These are phyloP conservation scores for Botrytis pseudocinerea DNA, from an alignment of 2,329 filamentous ascomycete species.

Conservation along the genomic window DNA sequence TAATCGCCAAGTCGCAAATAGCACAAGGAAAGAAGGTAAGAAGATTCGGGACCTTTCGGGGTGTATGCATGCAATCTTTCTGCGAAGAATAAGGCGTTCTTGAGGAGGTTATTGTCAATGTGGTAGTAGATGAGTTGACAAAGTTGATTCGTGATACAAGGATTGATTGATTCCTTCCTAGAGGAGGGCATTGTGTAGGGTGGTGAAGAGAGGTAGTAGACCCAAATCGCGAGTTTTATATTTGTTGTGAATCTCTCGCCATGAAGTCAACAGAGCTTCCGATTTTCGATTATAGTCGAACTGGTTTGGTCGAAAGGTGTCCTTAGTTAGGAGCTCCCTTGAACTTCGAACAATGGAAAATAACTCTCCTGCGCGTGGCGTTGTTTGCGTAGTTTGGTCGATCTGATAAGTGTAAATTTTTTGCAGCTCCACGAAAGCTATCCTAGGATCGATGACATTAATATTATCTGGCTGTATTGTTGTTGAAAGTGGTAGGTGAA, in stretches of 20 bases:
- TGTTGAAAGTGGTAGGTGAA: background rate
- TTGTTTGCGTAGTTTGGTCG: constrained; percentile 26
- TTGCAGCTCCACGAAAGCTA: constrained; percentile 7
- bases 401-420: constrained; percentile 16
- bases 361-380: constrained; percentile 20
- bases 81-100: constrained; percentile 92
- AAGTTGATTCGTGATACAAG: constrained; percentile 43
- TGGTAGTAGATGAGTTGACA: constrained; percentile 65
- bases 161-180: constrained; percentile 28
- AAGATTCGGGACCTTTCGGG: constrained; percentile 74
- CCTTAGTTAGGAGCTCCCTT: constrained; percentile 1
- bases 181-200: constrained; percentile 37
- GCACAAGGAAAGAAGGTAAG: constrained; percentile 81
- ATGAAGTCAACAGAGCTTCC: constrained; percentile 33
- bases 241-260: constrained; percentile 37
- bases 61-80: constrained; percentile 85
- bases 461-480: constrained; percentile 20
- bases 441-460: constrained; percentile 13
- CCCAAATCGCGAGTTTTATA: constrained; percentile 27
- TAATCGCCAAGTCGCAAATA: constrained; percentile 80
- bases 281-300: background rate
- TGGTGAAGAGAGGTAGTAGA: constrained; percentile 26
- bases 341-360: background rate
- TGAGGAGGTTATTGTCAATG: constrained; percentile 84
- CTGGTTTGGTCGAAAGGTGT: background rate